These are phyloP conservation scores for Kwoniella botswanensis DNA, from an alignment of 768 basidiomycete genomes.

Conservation along the genomic window DNA sequence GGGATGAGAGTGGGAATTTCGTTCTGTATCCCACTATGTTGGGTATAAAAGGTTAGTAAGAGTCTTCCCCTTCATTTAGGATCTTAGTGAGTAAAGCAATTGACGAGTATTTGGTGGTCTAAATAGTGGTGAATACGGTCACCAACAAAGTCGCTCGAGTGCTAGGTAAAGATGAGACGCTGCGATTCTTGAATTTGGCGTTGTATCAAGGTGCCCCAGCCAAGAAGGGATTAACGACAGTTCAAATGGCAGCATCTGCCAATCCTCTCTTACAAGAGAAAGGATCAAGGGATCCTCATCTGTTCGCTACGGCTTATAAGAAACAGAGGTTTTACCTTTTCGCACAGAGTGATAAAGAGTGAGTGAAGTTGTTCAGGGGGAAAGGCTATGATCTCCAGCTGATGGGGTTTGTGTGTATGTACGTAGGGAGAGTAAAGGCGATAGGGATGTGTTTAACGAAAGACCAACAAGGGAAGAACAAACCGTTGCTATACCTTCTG, in stretches of 20 bases:
- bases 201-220: slow-evolving; percentile 93
- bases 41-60: slow-evolving; percentile 83
- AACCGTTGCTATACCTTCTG: slow-evolving; percentile 67
- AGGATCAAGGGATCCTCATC: slow-evolving; percentile 80
- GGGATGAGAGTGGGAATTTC: slow-evolving; percentile 97
- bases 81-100: not conserved
- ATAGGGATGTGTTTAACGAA: slow-evolving; percentile 98
- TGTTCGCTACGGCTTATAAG: slow-evolving; percentile 93
- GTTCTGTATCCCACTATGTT: slow-evolving; percentile 89
- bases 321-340: slow-evolving; percentile 93
- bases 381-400: not conserved
- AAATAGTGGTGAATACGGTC: slow-evolving; percentile 84
- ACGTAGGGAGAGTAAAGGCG: slow-evolving; percentile 61
- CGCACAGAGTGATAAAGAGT: slow-evolving; percentile 88
- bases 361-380: slow-evolving; percentile 54
- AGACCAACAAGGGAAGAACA: slow-evolving; percentile 95
- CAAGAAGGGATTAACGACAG: slow-evolving; percentile 81
- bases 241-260: slow-evolving; percentile 94
- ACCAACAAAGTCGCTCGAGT: slow-evolving; percentile 89
- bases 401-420: not conserved
- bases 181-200: slow-evolving; percentile 83
- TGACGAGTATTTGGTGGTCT: not conserved
- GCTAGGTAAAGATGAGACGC: slow-evolving; percentile 90
- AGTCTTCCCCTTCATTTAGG: not conserved
- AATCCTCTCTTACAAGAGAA: slow-evolving; percentile 92